Evolutionary conservation across 495 filamentous ascomycete species (phyloP).

Genomic region (Penicillium atrosanguineum): DNA sequence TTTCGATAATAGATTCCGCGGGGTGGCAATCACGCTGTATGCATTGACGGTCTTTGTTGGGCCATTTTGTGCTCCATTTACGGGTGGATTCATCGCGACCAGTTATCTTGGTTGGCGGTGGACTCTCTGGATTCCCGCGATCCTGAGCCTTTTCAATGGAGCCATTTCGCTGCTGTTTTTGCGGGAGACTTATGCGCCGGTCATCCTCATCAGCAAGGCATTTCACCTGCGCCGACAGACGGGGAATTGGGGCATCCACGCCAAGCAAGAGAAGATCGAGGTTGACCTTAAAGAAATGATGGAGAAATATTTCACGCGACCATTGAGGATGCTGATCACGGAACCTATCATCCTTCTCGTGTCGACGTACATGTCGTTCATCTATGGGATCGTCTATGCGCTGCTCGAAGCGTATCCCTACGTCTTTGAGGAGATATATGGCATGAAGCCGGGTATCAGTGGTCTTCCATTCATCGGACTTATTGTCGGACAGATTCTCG

Average conservation of each 20-base stretch:
- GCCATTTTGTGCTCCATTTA: constrained; percentile 46
- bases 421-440: constrained; percentile 37
- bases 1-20: constrained; percentile 46
- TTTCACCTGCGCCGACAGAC: constrained; percentile 36
- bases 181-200: constrained; percentile 40
- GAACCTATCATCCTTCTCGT: constrained; percentile 48
- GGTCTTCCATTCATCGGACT: constrained; percentile 40
- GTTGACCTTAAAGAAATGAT: constrained; percentile 34
- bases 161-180: constrained; percentile 28
- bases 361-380: constrained; percentile 47
- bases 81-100: constrained; percentile 43
- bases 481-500: constrained; percentile 34
- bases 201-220: constrained; percentile 41
- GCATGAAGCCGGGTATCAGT: constrained; percentile 34
- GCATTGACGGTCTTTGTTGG: constrained; percentile 49
- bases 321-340: constrained; percentile 41
- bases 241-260: constrained; percentile 46
- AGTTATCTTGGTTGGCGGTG: constrained; percentile 48
- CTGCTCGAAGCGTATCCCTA: constrained; percentile 44
- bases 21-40: constrained; percentile 50
- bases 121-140: constrained; percentile 44
- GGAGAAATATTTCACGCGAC: constrained; percentile 42
- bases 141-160: constrained; percentile 31
- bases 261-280: constrained; percentile 48
- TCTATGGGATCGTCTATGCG: constrained; percentile 46